Conservation (phyloP, 164 flowering plant species). For the Houttuynia cordata region DNA sequence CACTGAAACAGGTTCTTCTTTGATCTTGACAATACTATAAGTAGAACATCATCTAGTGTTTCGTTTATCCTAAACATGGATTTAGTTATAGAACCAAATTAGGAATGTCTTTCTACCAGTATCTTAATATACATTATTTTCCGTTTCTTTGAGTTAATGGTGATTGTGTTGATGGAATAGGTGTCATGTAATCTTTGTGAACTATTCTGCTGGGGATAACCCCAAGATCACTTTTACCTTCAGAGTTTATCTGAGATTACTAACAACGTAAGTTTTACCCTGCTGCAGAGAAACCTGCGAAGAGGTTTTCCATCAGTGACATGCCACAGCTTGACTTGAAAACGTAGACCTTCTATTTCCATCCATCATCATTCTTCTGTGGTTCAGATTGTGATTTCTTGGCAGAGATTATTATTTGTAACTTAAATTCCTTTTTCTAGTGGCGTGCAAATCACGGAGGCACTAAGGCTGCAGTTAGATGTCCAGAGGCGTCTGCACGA, state of each 20-base stretch:
- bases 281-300: slow-evolving; percentile 43
- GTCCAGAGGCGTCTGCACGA: slow-evolving; percentile 79
- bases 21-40: too few species aligned
- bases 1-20: too few species aligned
- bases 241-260: too few species aligned
- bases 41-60: too few species aligned
- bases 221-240: too few species aligned
- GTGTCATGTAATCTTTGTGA: neutral
- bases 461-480: slow-evolving; percentile 62
- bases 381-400: neutral
- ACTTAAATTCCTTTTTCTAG: slow-evolving; percentile 17
- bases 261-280: too few species aligned
- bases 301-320: slow-evolving; percentile 17
- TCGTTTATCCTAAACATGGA: too few species aligned
- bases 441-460: slow-evolving; percentile 55
- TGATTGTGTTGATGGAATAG: too few species aligned
- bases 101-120: too few species aligned
- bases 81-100: too few species aligned
- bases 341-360: slow-evolving; percentile 22
- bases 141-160: too few species aligned
- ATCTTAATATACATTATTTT: too few species aligned
- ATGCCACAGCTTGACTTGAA: slow-evolving; percentile 27
- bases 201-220: neutral
- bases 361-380: neutral
- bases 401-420: neutral